Base-by-base conservation (phyloP, 352 stramenopile genomes). In the Phytophthora pluvialis region DNA sequence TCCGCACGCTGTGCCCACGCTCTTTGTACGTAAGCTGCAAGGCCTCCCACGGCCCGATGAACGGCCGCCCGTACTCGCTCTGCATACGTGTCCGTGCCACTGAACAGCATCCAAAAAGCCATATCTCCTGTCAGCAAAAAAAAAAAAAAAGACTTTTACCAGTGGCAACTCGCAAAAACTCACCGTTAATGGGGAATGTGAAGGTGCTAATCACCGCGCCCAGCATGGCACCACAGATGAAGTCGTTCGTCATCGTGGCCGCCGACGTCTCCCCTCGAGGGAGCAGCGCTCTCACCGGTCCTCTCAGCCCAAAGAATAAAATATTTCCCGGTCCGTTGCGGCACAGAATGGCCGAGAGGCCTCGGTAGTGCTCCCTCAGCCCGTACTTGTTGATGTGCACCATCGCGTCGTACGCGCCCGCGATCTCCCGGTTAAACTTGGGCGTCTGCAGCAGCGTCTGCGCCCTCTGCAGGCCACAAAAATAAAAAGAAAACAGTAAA, bases 391-490 rank as follows among this genome's bases (percentile, higher is more conserved):
- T 91, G 28, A 97, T 66, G 26, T 94, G 86, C 15, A 90, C 29
- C 63, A 94, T 86, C 13, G 82, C 86, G 25, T 95, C 84, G 58
- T 86, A 83, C n/a, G 83, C 85, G 32, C 89, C 87, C 0, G 65
- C 70, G 57, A 95, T 94, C 39, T 92, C 73, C 40, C 67, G 62
- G 67, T 95, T 97, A 77, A 91, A 97, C 44, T 93, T 91, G 10
- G 86, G 85, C 9, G 89, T 95, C 65, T 97, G 89, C 28, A 97
- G 54, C 44, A 97, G 64, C 18, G 89, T 96, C 71, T 97, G 89
- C 0, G 86, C 77, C 39, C 89, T 83, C 82, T 94, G 36, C 1
- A 67, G n/a, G 15, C 32, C 29, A 35, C 12, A 69, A 53, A 7
- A 49, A 54, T 12, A 31, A 39, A 5, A 42, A 45, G 8, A 70